phyloP scores from a whole-genome alignment of 2,329 filamentous ascomycete genomes.

The Fusarium gaditjirri region DNA sequence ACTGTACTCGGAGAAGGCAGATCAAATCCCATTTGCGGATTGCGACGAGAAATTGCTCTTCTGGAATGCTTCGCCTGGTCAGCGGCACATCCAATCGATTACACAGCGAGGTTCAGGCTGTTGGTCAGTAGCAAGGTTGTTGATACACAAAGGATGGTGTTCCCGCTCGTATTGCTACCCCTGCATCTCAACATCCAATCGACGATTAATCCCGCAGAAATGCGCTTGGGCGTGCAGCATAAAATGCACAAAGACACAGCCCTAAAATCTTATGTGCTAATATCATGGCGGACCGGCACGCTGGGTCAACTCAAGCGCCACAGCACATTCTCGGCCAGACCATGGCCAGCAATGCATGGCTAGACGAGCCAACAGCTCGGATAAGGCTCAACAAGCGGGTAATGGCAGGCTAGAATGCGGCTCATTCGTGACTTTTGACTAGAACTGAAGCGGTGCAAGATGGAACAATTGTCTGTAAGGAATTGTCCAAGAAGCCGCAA shows the following conservation, averaged over 20 bases:
- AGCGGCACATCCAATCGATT: neutral
- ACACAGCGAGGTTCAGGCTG: neutral
- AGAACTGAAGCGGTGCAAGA: neutral
- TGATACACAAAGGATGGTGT: neutral
- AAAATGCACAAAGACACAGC: neutral
- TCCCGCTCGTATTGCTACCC: neutral
- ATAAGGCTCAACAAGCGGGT: neutral
- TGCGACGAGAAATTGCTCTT: neutral
- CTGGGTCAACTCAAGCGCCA: slow-evolving; percentile 8
- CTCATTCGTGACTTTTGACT: neutral
- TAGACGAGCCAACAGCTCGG: neutral
- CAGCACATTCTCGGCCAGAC: slow-evolving; percentile 12
- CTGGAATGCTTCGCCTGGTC: neutral
- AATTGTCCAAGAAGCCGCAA: neutral
- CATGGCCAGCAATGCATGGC: neutral
- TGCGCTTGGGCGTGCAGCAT: neutral
- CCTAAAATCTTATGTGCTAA: neutral
- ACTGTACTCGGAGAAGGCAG: too few relatives aligned
- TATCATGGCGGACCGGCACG: neutral
- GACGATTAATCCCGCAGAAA: neutral
- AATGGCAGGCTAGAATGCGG: neutral
- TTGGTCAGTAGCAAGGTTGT: neutral
- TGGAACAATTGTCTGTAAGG: neutral
- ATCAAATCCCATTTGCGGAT: neutral
- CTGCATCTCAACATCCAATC: neutral